phyloP scores from a whole-genome alignment of 179 eudicot species.

The Vitellaria paradoxa region DNA sequence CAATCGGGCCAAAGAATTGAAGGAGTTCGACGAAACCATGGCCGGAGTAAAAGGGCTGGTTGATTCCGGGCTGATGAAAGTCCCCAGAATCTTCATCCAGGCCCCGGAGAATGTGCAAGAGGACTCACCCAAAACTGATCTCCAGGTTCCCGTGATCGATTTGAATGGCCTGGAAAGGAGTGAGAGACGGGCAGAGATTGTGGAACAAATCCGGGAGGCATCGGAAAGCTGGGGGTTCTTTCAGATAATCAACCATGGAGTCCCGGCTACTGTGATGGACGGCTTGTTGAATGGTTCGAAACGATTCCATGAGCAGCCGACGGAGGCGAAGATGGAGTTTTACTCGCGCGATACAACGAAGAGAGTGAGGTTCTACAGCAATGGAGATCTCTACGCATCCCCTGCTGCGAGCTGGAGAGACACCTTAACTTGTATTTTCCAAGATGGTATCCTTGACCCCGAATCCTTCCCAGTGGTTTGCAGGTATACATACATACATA shows the following conservation, averaged over 20 bases:
- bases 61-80: constrained; percentile 12
- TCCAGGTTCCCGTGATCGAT: constrained; percentile 17
- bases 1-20: constrained; percentile 17
- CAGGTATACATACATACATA: constrained; percentile 8
- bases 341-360: constrained; percentile 13
- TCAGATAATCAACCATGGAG: constrained; percentile 22
- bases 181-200: constrained; percentile 10
- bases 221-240: constrained; percentile 19
- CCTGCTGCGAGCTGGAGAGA: constrained; percentile 18
- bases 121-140: neutral
- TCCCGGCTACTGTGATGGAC: constrained; percentile 4
- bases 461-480: constrained; percentile 15
- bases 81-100: constrained; percentile 26
- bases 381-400: neutral
- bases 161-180: constrained; percentile 5
- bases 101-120: neutral
- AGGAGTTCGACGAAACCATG: constrained; percentile 25
- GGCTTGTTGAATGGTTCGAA: neutral
- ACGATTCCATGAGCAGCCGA: constrained; percentile 17
- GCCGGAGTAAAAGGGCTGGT: constrained; percentile 27
- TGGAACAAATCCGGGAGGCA: constrained; percentile 7
- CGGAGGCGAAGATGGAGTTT: constrained; percentile 5
- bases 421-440: constrained; percentile 5
- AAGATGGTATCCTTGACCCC: neutral
- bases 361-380: constrained; percentile 13